Base-by-base conservation (phyloP, 352 stramenopile genomes). In the Globisporangium solare region DNA sequence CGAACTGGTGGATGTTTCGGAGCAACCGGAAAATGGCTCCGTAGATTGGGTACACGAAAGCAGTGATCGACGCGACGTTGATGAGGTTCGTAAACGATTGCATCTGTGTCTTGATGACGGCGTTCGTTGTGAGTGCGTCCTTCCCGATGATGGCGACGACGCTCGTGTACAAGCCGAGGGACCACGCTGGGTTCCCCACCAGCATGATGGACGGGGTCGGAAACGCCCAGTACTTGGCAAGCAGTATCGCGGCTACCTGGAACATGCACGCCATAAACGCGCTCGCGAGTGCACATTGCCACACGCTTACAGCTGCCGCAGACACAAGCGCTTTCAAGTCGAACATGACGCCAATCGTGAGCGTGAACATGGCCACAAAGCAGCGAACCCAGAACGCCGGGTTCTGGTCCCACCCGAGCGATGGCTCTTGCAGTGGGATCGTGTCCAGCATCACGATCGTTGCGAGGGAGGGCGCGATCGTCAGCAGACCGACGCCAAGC, bases 41-140 rank as follows among this genome's bases (percentile, higher is more conserved):
- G 47, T 60, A 60, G 10, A 41, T 18, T 11, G 54, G 45, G 37
- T 53, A 60, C 22, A 60, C 40, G 32, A 54, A n/a, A 11, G 54
- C 32, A 15, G 54, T 32, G 3, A n/a, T 47, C 27, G 54, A 39
- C 14, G n/a, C 1, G 27, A 53, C 1, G 32, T 31, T 53, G 18
- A 60, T 35, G 17, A 22, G 40, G 2, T 15, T 46, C n/a, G 3
- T 53, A 43, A 47, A 60, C 5, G 27, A 32, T 11, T 35, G 14
- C 12, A 60, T n/a, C 8, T 60, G 54, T 11, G 14, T 1, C n/a
- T 60, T 51, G 24, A 53, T 53, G 10, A 53, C 17, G 0, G 54
- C 59, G 2, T 43, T 24, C 24, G 58, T 24, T 8, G 67, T 61
- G 22, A 83, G 18, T 2, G 60, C 58, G 4, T 49, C 22, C 31